Evolutionary conservation across 129 eudicot species (phyloP).

Genomic region (Logfia minima): DNA sequence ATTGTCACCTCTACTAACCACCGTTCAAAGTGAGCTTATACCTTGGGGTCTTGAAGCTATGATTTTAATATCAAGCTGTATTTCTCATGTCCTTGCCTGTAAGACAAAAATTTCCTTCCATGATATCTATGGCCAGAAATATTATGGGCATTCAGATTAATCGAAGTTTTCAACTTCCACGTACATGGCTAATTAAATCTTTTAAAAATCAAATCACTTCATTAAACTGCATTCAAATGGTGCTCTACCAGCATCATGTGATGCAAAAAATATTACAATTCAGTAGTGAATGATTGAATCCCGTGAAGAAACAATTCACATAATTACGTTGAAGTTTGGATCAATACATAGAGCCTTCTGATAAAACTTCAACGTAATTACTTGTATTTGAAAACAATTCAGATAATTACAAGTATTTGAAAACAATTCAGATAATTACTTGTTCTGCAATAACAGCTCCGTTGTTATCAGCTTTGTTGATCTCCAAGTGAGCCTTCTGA

Average conservation of each 20-base stretch:
- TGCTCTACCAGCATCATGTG: background rate
- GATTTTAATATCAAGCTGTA: background rate
- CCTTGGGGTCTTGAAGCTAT: background rate
- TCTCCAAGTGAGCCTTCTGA: conserved; percentile 68
- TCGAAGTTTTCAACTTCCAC: background rate
- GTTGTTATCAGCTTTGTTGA: conserved; percentile 70
- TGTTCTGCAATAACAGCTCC: conserved; percentile 66
- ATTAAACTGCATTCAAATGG: background rate
- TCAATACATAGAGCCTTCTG: conserved; percentile 21
- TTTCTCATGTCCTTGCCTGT: background rate
- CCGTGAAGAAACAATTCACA: background rate
- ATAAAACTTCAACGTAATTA: too few species aligned
- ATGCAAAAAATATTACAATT: background rate
- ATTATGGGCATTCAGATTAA: background rate
- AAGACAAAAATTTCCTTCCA: background rate
- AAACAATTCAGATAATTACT: conserved; percentile 19
- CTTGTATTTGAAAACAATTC: too few species aligned
- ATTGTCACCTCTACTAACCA: background rate
- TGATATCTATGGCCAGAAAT: conserved; percentile 2
- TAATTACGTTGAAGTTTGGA: background rate
- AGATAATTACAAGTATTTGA: too few species aligned
- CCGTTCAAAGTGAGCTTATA: background rate
- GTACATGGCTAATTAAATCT: background rate
- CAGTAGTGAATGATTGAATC: conserved; percentile 1
- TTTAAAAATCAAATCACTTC: background rate